Base-by-base conservation (phyloP, 305 asterid species). In the Fraxinus nigra region DNA sequence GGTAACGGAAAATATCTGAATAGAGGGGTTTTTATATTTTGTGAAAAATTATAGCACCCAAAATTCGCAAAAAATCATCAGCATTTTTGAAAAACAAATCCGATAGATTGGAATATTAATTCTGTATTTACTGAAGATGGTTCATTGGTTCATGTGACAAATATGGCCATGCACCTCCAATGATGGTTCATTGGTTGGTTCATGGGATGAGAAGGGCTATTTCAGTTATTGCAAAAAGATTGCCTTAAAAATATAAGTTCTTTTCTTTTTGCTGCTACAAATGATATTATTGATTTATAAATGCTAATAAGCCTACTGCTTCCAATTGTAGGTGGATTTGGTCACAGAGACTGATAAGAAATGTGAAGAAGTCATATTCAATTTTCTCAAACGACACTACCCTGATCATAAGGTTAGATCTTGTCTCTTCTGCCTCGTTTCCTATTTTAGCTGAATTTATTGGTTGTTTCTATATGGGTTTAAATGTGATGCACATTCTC, bases 341-440 rank as follows among this genome's bases (percentile, higher is more conserved):
- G 99, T 95, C 63, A 95, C 99, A 0, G 99, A 93, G 89, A 95
- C 99, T 18, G 98, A 95, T 85, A 95, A 95, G 90, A 91, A 87
- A 43, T 94, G 98, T 61, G 99, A 95, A 85, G 95, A 94, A 65
- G 89, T 92, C 81, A 92, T 95, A 84, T 94, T 95, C 85, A 81
- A 88, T 78, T 79, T 85, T 78, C 94, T 95, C 72, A 94, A 91
- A 84, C 84, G 78, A 81, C 88, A 83, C n/a, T 94, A 84, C 86
- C 97, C 99, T 7, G 86, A 86, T 70, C 98, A 95, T 83, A 87
- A 93, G 98, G 99, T 95, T 78, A 43, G 79, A 61, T 70, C 78
- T 65, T 51, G 7, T 0, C 0, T 77, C 72, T 82, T 76, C 43
- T 40, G 72, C 37, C 33, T 35, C 37, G 54, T 69, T 74, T 75